Percentiles rank a stretch among this genome's conserved stretches.
These are phyloP conservation scores for Solanum pennellii DNA, from an alignment of 257 asterid species.

Conservation along the genomic window DNA sequence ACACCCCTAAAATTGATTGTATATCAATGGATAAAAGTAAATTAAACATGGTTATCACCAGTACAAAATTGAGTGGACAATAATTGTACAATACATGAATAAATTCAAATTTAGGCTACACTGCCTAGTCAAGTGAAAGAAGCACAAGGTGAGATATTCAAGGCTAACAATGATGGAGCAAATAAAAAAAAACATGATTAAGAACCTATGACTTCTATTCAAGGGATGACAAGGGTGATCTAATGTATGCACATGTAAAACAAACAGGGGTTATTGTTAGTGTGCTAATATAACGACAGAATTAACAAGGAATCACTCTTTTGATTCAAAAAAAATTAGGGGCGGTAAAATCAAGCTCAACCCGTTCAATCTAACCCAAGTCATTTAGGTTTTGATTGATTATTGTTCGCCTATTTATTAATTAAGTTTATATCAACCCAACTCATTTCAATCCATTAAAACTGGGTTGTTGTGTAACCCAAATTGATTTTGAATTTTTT, in stretches of 20 bases:
- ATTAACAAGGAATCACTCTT: not conserved
- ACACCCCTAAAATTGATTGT: too few species aligned
- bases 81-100: not conserved
- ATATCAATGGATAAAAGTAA: not conserved
- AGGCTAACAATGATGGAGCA: not conserved
- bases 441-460: too few species aligned
- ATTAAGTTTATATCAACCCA: too few species aligned
- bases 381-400: too few species aligned
- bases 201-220: not conserved
- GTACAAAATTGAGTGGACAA: not conserved
- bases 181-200: not conserved
- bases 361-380: too few species aligned
- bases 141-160: not conserved
- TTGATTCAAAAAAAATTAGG: too few species aligned
- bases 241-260: not conserved
- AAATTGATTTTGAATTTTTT: too few species aligned
- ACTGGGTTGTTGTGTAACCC: too few species aligned
- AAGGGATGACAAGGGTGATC: not conserved
- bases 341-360: too few species aligned
- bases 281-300: not conserved
- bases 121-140: not conserved
- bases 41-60: not conserved
- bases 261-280: not conserved
- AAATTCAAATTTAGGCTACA: not conserved
- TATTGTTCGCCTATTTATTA: too few species aligned